phyloP scores from a whole-genome alignment of 352 stramenopile species.

The Phytopythium boreale region DNA sequence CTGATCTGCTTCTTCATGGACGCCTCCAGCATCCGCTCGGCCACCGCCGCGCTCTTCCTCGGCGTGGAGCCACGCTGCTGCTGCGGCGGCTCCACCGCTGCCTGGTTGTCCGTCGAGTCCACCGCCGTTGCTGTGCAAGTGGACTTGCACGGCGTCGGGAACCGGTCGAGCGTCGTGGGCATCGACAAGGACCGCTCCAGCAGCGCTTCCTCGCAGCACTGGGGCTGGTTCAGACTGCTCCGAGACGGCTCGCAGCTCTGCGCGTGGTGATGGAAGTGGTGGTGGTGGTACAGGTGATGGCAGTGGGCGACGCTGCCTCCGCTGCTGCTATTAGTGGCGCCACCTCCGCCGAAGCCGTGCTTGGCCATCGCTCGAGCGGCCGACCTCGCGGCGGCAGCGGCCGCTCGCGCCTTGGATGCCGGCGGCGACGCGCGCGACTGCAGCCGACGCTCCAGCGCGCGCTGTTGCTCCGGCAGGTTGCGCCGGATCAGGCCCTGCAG shows the following conservation, averaged over 20 bases:
- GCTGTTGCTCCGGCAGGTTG: conserved; percentile 41
- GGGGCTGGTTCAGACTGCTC: not conserved
- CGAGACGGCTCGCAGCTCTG: not conserved
- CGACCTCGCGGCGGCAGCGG: conserved; percentile 3
- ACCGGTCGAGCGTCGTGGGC: conserved; percentile 6
- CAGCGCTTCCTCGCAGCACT: conserved; percentile 1
- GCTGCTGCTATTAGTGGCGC: not conserved
- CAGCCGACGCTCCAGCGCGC: conserved; percentile 28
- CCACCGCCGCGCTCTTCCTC: conserved; percentile 4
- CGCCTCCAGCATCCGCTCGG: conserved; percentile 7
- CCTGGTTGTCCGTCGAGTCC: conserved; percentile 5
- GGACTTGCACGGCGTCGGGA: conserved; percentile 4
- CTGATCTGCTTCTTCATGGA: not conserved
- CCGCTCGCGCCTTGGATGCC: conserved; percentile 7
- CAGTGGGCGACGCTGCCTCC: not conserved
- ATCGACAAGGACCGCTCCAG: conserved; percentile 7
- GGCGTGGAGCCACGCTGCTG: not conserved
- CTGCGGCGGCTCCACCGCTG: not conserved
- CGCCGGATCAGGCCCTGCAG: conserved; percentile 58
- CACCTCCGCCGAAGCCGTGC: not conserved
- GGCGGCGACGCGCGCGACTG: conserved; percentile 15
- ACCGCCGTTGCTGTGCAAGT: not conserved
- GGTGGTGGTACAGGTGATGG: conserved; percentile 5
- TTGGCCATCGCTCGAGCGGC: conserved; percentile 8
- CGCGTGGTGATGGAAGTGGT: conserved; percentile 1